phyloP scores from a whole-genome alignment of 768 basidiomycete species.

The Trametes coccinea region DNA sequence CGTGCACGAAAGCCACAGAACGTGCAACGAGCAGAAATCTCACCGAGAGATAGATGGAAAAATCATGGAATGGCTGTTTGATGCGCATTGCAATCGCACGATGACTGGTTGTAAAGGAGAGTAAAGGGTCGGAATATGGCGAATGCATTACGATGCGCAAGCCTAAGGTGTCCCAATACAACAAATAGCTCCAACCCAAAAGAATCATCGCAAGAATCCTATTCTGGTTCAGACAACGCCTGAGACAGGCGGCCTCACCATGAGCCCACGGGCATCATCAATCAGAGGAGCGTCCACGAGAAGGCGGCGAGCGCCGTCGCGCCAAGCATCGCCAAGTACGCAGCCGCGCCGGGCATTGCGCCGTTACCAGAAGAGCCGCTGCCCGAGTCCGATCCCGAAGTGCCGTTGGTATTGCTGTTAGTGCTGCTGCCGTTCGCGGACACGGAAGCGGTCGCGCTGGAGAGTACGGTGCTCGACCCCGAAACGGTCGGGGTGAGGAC shows the following conservation, averaged over 20 bases:
- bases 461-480: slow-evolving; percentile 13
- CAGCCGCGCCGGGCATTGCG: background rate
- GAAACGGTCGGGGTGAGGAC: slow-evolving; percentile 7
- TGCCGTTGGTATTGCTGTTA: background rate
- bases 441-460: slow-evolving; percentile 3
- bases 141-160: background rate
- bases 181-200: background rate
- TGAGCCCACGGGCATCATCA: background rate
- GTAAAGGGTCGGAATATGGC: background rate
- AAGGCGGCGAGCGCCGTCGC: slow-evolving; percentile 7
- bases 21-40: too few species aligned
- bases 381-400: background rate
- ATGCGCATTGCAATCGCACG: too few species aligned
- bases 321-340: slow-evolving; percentile 4
- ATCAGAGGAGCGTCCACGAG: slow-evolving; percentile 6
- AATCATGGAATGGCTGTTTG: too few species aligned
- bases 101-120: too few species aligned
- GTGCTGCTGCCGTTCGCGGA: background rate
- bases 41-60: too few species aligned
- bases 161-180: slow-evolving; percentile 3
- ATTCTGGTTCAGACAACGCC: too few species aligned
- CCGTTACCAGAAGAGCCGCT: background rate
- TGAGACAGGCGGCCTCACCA: too few species aligned
- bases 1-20: too few species aligned
- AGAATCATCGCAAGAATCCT: too few species aligned